Evolutionary conservation across 805 yeast species (phyloP), one percentile per base, ranked within the genome.

Genomic region (Kodamaea nitidulidarum): DNA sequence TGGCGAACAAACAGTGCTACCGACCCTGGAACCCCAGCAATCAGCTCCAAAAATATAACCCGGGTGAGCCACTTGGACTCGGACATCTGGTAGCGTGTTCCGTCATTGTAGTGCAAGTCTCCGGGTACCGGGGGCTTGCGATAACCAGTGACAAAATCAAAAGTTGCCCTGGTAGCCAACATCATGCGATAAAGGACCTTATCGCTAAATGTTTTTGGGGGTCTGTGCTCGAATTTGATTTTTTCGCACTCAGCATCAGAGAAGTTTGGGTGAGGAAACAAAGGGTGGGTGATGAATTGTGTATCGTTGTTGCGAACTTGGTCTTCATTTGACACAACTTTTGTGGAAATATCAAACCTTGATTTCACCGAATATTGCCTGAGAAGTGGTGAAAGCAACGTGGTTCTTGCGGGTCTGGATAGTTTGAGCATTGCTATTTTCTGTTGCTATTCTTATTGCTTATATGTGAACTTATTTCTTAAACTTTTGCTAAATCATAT

Each of bases 21-120:
- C 70, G 80, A 75, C 8, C 90, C 88, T 1, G 90, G 90, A n/a
- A 82, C 85, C 7, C 87, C 88, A 4, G 90, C 90, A 40, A 83
- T 70, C 43, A 80, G 73, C 56, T 82, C 90, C 48, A 82, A 67
- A 49, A 83, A 80, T 27, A 83, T 75, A 41, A 74, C 60, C 38
- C 84, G 57, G 5, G 78, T 73, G 42, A 83, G 49, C 88, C 88
- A 83, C 51, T 78, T 76, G 38, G 64, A 67, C 17, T 73, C 75
- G 4, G 82, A 76, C 84, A 82, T 77, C 38, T 64, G 64, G 45
- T 67, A 72, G 35, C 73, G 50, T 1, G 71, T 67, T 8, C 70
- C 71, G 18, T 55, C 55, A 36, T 61, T 63, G 7, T 56, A 53
- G 35, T 54, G 39, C 4, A 48, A 48, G 32, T 42, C 49, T 26